Evolutionary conservation across 2,329 filamentous ascomycete genomes (phyloP).

Genomic region (Claviceps africana): DNA sequence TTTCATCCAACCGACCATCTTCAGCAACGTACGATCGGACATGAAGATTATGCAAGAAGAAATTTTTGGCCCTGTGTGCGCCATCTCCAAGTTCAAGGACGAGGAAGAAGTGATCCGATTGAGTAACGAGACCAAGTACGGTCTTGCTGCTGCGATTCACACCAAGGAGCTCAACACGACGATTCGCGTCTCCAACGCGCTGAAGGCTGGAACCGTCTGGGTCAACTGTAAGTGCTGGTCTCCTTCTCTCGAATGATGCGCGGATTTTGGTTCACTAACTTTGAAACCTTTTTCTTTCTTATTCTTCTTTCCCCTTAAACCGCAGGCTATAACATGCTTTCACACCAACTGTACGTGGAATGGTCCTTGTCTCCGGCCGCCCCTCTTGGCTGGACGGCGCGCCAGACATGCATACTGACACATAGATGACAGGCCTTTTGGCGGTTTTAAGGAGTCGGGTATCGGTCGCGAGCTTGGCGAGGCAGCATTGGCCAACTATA

Average conservation of each 20-base stretch:
- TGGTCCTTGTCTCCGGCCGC: not conserved
- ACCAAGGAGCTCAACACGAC: constrained; percentile 72
- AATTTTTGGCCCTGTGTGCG: constrained; percentile 80
- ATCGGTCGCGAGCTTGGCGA: constrained; percentile 66
- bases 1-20: constrained; percentile 88
- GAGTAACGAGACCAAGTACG: constrained; percentile 66
- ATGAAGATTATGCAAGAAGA: constrained; percentile 92
- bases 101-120: constrained; percentile 64
- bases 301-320: constrained; percentile 8
- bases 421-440: constrained; percentile 36
- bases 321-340: constrained; percentile 43
- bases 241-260: not conserved
- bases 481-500: constrained; percentile 53
- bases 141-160: constrained; percentile 72
- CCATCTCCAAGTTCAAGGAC: constrained; percentile 74
- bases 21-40: constrained; percentile 63
- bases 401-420: not conserved
- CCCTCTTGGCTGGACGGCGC: not conserved
- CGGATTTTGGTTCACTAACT: not conserved
- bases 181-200: constrained; percentile 59
- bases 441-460: constrained; percentile 66
- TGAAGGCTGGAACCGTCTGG: constrained; percentile 57
- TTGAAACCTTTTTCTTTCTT: not conserved
- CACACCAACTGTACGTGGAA: constrained; percentile 6
- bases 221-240: constrained; percentile 26